Base-by-base conservation (phyloP, 176 grass and related monocot genomes). In the Poa pratensis region DNA sequence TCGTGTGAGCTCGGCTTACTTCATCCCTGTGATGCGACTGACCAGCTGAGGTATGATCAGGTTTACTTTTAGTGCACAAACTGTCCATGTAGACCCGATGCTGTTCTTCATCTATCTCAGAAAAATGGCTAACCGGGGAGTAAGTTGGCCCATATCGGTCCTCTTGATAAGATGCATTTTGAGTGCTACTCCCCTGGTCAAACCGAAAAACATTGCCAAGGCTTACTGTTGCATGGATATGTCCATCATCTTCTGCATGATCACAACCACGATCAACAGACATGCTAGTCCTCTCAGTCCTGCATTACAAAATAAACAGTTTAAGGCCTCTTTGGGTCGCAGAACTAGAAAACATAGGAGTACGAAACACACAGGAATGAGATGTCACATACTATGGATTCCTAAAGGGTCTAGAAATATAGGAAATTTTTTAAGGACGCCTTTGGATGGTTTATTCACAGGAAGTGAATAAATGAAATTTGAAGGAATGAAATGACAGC, bases 231-330 rank as follows among this genome's bases (percentile, higher is more conserved):
- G 52, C n/a, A 63, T 19, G 12, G 27, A 82, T 83, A 14, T 78
- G n/a, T 79, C 30, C 58, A 27, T 54, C 8, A 22, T 17, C 5
- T 88, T 84, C 63, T 53, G 53, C 39, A 61, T 58, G 20, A 75
- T 59, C 35, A 55, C 19, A 62, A 46, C 57, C 61, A 48, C 9
- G 12, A 70, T 49, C 50, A 40, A 81, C 49, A 39, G 77, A 51
- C 18, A 70, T 60, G 40, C 16, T 69, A 68, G 27, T 69, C 83
- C 50, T 70, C 49, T 76, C 64, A 49, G 11, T 70, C 78, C 83
- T 85, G 80, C 20, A 89, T 42, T 67, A 80, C 28, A 22, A 69
- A 80, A 80, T 42, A 89, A 76, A 60, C 4, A 5, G 75, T 68
- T 75, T n/a, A 80, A 69, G 22, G 23, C 22, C 22, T 73, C 43